Base-by-base conservation (phyloP, 2,329 filamentous ascomycete species). In the Uncinocarpus reesii region DNA sequence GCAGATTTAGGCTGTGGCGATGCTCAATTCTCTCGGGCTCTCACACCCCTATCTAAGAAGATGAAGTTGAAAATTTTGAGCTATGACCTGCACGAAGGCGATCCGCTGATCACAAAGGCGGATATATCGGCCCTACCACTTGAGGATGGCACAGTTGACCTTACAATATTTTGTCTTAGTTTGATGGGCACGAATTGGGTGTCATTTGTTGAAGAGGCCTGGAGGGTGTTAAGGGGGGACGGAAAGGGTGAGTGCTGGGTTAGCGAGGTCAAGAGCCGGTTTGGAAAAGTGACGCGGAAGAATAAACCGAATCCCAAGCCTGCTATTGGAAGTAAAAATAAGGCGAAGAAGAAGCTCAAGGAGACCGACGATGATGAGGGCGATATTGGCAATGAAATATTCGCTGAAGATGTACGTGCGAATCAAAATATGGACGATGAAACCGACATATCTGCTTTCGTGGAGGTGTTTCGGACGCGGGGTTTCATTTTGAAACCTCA, bases 161-260 rank as follows among this genome's bases (percentile, higher is more conserved):
- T 98, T 4, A 86, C 86, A 42, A 82, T 98, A 57, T 96, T 96
- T 73, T 98, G 92, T 66, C 77, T 98, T 26, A 92, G 90, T 42
- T 78, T 98, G 51, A 98, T 98, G 92, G 92, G 92, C 61, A 98
- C 92, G 48, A 98, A 98, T 70, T 98, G 92, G 90, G 78, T 94
- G 46, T 82, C 87, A 58, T 96, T 98, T 64, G 78, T 98, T 59
- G 92, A 96, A 68, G 92, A 98, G 70, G 90, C 90, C 11, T 94
- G 87, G 72, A 82, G 92, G 47, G 76, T 96, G 44, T 76, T 98
- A 53, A 83, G 87, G 61, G 89, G 88, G 78, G 90, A 92, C 62
- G 92, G 69, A 26, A 71, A 70, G 53, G 69, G 92, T 56, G 92
- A 98, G 72, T 80, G 95, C 47, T 98, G 92, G 92, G 79, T 98